Base-by-base conservation (phyloP, 2,329 filamentous ascomycete species). In the Ophiostoma pallidulum region DNA sequence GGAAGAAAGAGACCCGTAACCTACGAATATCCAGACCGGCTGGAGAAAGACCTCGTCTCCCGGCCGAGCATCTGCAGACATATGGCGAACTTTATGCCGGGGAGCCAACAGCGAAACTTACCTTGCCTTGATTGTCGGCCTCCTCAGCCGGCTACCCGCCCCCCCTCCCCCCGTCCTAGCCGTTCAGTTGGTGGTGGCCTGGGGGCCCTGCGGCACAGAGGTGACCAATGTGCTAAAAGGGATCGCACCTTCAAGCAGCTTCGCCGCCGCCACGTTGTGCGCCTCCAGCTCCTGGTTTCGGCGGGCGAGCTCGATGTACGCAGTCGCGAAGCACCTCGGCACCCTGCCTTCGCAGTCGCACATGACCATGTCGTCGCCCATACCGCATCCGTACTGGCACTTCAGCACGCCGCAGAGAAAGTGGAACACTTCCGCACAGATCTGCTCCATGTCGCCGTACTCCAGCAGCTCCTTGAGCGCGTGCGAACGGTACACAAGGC, bases 261-360 rank as follows among this genome's bases (percentile, higher is more conserved):
- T n/a, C 31, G 13, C 7, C 31, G 7, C n/a, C 4, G 35, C 35
- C 3, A 20, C 20, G 32, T 31, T 12, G 19, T 37, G 35, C 5
- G 38, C 8, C 38, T 45, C 45, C 22, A 44, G n/a, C 4, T 24
- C 22, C 24, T 32, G 26, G 6, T 22, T n/a, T 12, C 29, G 42
- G 24, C 45, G 39, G 2, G 35, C 35, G 33, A 47, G 40, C 26
- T 41, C 47, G 18, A 49, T 29, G 18, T 45, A 51, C 2, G 24
- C 44, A 2, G 45, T 29, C 14, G 46, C 29, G 18, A 53, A 41
- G 29, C 51, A 54, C 6, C 16, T 3, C 1, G 53, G 45, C 29
- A 51, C 31, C 8, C 22, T 24, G 32, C 51, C 48, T 33, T 48
- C 38, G 45, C 57, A 59, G 10, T 53, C 51, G 35, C 54, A 55